Base-by-base conservation (phyloP, 2,329 filamentous ascomycete species). In the Thermochaetoides dissita region DNA sequence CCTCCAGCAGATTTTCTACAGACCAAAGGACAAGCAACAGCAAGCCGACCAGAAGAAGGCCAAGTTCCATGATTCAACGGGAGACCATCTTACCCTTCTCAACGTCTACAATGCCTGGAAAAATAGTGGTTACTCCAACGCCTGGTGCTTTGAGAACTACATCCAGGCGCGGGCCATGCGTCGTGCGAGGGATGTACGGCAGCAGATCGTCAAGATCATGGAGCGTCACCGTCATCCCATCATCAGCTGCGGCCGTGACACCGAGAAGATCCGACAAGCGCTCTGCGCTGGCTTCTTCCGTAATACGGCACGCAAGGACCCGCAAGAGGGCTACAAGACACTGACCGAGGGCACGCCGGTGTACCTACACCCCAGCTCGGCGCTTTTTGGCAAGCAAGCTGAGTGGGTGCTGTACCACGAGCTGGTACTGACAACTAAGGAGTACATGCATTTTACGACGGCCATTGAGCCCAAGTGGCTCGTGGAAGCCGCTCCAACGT, bases 31-130 rank as follows among this genome's bases (percentile, higher is more conserved):
- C 58, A 98, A 98, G 65, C 89, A 96, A 57, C 74, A 84, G 38
- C 86, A 94, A 60, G 91, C 93, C 3, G 91, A 98, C 57, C 85
- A 95, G 62, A 96, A 96, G 68, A 95, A 95, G 63, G 73, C 87
- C 50, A 95, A 95, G 59, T 98, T 98, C 64, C 86, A 95, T 64
- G 91, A 98, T 55, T 84, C 89, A 0, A 79, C 86, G 43, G 91
- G 91, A 40, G 91, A 98, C 57, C 91, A 98, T 56, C 70, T 98
- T 9, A 98, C 91, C 0, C 71, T 96, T 0, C 75, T 98, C 36
- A 98, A 98, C 53, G 88, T 98, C 1, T 98, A 94, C 67, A 94
- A 95, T 56, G 79, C 76, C n/a, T 98, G 91, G 91, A 94, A 94
- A 60, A 72, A 80, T 36, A 82, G 78, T 48, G 80, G 81, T 6